Conservation (phyloP, 495 filamentous ascomycete species). For the Copromyces sp. region DNA sequence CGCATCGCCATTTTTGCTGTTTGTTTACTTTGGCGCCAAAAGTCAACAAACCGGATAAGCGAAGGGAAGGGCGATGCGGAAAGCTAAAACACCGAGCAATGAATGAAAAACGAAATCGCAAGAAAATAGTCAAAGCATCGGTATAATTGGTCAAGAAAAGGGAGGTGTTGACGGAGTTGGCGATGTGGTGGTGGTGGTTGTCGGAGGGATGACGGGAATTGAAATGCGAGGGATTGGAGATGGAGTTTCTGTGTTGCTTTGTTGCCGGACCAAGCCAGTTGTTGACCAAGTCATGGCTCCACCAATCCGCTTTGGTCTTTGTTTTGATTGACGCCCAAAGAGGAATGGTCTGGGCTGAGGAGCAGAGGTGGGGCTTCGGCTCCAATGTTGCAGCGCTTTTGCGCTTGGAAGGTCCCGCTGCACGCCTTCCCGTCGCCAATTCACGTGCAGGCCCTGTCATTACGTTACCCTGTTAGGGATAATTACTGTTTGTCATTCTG, state of each 20-base stretch:
- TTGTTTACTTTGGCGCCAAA: constrained; percentile 4
- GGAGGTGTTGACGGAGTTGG: not conserved
- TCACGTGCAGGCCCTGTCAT: constrained; percentile 16
- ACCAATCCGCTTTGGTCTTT: constrained; percentile 13
- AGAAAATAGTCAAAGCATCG: not conserved
- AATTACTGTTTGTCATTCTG: not conserved
- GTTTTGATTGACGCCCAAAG: constrained; percentile 26
- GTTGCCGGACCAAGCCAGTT: constrained; percentile 9
- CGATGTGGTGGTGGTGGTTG: constrained; percentile 1
- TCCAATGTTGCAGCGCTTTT: not conserved
- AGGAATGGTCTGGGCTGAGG: constrained; percentile 14
- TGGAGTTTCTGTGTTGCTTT: not conserved
- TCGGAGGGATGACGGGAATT: not conserved
- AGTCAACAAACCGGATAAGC: not conserved
- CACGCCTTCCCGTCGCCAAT: constrained; percentile 12
- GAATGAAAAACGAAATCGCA: not conserved
- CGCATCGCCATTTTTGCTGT: constrained; percentile 39
- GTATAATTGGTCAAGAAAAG: not conserved
- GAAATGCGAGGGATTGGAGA: constrained; percentile 4
- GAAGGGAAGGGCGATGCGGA: not conserved
- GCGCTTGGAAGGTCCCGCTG: not conserved
- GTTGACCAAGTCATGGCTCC: constrained; percentile 3
- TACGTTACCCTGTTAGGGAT: not conserved
- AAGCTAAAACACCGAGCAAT: not conserved
- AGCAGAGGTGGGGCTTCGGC: constrained; percentile 6